Percentiles rank a stretch among this genome's conserved stretches.
Evolutionary conservation across 2,329 filamentous ascomycete species (phyloP).

Genomic region (Penicillium sp.): DNA sequence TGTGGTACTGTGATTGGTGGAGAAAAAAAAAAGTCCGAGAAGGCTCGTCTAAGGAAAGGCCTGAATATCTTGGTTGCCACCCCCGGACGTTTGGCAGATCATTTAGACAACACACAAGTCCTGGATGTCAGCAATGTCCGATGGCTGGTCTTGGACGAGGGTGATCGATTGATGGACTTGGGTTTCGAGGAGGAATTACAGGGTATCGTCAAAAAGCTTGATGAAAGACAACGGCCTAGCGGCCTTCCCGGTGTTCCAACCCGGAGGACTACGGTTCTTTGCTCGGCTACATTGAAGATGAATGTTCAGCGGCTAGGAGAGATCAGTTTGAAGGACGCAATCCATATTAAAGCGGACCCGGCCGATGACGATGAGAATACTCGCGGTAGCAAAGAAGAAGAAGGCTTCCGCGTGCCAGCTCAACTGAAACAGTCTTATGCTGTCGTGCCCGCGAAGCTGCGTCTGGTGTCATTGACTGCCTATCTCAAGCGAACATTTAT

Average conservation of each 20-base stretch:
- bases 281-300: slow-evolving; percentile 97
- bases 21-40: slow-evolving; percentile 78
- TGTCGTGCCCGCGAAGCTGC: slow-evolving; percentile 82
- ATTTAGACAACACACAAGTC: slow-evolving; percentile 87
- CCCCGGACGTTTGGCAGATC: slow-evolving; percentile 85
- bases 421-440: slow-evolving; percentile 92
- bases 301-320: slow-evolving; percentile 91
- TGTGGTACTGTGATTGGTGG: slow-evolving; percentile 78
- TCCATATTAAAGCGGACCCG: slow-evolving; percentile 74
- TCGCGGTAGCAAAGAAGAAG: slow-evolving; percentile 47
- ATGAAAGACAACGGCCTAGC: slow-evolving; percentile 62
- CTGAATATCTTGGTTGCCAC: slow-evolving; percentile 95
- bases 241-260: slow-evolving; percentile 67
- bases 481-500: slow-evolving; percentile 85
- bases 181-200: slow-evolving; percentile 94
- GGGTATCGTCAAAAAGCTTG: slow-evolving; percentile 77
- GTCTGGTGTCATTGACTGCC: slow-evolving; percentile 82
- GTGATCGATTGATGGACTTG: slow-evolving; percentile 96
- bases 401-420: slow-evolving; percentile 75
- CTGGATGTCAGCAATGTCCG: slow-evolving; percentile 84
- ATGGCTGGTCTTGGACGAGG: slow-evolving; percentile 94
- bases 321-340: slow-evolving; percentile 89
- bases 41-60: slow-evolving; percentile 88
- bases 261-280: slow-evolving; percentile 79
- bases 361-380: slow-evolving; percentile 55